These are phyloP conservation scores for Cordyceps militaris DNA, from an alignment of 2,329 filamentous ascomycete species.

Conservation along the genomic window DNA sequence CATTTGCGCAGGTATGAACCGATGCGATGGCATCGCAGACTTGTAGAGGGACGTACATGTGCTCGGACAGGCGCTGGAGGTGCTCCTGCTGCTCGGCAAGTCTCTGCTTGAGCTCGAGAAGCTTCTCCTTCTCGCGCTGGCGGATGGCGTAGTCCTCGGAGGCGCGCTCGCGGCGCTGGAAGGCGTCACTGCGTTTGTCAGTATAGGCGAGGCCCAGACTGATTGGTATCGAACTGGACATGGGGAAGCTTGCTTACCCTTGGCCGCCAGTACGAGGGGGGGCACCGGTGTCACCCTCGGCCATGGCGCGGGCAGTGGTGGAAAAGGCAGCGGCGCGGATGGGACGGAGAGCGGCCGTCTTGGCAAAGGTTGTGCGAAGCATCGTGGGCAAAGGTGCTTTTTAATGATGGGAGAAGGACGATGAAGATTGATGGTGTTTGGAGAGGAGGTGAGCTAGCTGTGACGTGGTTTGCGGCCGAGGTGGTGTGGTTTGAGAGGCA, in stretches of 20 bases:
- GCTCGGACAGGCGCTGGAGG: slow-evolving; percentile 75
- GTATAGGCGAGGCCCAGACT: not conserved
- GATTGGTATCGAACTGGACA: not conserved
- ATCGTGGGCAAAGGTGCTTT: slow-evolving; percentile 36
- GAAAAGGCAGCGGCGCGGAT: slow-evolving; percentile 54
- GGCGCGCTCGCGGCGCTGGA: slow-evolving; percentile 86
- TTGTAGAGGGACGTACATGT: slow-evolving; percentile 58
- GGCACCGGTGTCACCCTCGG: slow-evolving; percentile 62
- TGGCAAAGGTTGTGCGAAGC: slow-evolving; percentile 59
- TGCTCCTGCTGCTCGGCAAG: slow-evolving; percentile 73
- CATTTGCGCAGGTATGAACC: not conserved
- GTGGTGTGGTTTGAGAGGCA: not conserved
- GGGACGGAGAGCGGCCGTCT: slow-evolving; percentile 47
- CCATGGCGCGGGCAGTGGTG: slow-evolving; percentile 56
- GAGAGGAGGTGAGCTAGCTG: slow-evolving; percentile 4
- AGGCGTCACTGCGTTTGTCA: slow-evolving; percentile 62
- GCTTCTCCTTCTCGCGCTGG: slow-evolving; percentile 86
- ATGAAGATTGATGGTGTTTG: not conserved
- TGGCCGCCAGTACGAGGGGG: slow-evolving; percentile 46
- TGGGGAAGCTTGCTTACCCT: slow-evolving; percentile 38
- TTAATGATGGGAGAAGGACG: slow-evolving; percentile 4
- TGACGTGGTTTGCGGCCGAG: slow-evolving; percentile 5
- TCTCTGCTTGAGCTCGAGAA: slow-evolving; percentile 65
- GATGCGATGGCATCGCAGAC: too few relatives aligned
- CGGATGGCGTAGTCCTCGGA: slow-evolving; percentile 79